A percentile compares a stretch with the other conserved stretches of the same genome.
Evolutionary conservation across 768 basidiomycete genomes (phyloP).

Genomic region (Leccinum longicurvipes): DNA sequence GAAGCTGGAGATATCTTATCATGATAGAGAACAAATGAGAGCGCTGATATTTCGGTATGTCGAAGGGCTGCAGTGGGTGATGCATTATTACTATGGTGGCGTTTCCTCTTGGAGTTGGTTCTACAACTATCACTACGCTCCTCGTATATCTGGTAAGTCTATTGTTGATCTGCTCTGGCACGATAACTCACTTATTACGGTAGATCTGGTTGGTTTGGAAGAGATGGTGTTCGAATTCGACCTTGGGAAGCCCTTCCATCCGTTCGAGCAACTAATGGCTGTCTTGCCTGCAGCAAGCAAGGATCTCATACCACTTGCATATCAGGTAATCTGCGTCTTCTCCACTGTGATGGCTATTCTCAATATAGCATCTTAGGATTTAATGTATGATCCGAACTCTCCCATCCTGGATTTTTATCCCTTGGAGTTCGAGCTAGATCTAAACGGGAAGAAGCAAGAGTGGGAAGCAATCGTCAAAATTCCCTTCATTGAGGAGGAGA

Average conservation of each 20-base stretch:
- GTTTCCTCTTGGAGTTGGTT: slow-evolving; percentile 99
- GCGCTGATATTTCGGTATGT: slow-evolving; percentile 77
- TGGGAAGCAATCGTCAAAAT: slow-evolving; percentile 99
- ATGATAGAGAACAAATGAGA: slow-evolving; percentile 63
- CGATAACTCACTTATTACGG: slow-evolving; percentile 4
- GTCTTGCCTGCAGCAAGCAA: slow-evolving; percentile 90
- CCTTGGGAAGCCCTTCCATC: slow-evolving; percentile 84
- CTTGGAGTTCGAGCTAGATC: slow-evolving; percentile 81
- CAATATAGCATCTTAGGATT: slow-evolving; percentile 49
- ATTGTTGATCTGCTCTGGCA: neutral
- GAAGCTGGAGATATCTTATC: slow-evolving; percentile 80
- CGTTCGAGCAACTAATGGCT: slow-evolving; percentile 97
- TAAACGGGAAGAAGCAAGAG: slow-evolving; percentile 97
- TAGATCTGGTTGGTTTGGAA: slow-evolving; percentile 62
- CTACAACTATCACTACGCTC: slow-evolving; percentile 97
- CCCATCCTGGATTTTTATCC: slow-evolving; percentile 96
- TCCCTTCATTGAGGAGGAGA: slow-evolving; percentile 86
- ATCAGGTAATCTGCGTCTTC: slow-evolving; percentile 49
- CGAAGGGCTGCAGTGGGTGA: slow-evolving; percentile 97
- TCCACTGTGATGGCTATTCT: neutral
- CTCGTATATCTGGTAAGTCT: slow-evolving; percentile 83
- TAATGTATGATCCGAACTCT: slow-evolving; percentile 84
- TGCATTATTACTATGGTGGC: slow-evolving; percentile 98
- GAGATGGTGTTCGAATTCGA: slow-evolving; percentile 84
- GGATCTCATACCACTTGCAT: slow-evolving; percentile 85